Percentiles rank a stretch among this genome's conserved stretches.
Conservation (phyloP, 192 early-diverging fungal species). For the Kappamyces sp. region DNA sequence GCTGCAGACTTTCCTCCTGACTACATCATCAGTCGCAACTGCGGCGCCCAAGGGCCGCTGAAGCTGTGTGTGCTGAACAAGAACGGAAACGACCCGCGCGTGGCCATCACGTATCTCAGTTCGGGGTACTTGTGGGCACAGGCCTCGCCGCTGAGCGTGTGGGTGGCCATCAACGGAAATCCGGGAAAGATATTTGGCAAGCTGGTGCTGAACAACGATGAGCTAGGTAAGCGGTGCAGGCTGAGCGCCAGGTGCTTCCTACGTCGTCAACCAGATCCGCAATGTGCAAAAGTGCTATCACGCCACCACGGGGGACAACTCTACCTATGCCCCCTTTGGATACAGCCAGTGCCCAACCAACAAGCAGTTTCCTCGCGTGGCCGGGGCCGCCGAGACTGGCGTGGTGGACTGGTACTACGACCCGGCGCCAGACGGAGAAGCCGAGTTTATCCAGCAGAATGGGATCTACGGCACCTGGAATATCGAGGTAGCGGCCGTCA, state of each 20-base stretch:
- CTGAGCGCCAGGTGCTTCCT: neutral
- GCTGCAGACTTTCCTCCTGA: conserved; percentile 6
- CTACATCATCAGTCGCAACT: neutral
- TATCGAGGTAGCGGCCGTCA: conserved; percentile 12
- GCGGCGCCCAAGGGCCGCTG: neutral
- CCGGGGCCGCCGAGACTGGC: neutral
- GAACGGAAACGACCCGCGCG: neutral
- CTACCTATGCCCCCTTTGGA: neutral
- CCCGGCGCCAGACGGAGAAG: neutral
- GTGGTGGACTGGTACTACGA: conserved; percentile 6
- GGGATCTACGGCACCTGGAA: conserved; percentile 6
- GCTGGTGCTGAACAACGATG: neutral
- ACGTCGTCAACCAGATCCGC: neutral
- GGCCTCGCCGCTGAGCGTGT: conserved; percentile 9
- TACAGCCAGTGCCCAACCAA: conserved; percentile 6
- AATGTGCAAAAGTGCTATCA: conserved; percentile 16
- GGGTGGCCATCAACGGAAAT: neutral
- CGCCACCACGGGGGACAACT: conserved; percentile 1
- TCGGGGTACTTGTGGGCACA: conserved; percentile 7
- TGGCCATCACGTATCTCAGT: neutral
- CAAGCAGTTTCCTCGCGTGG: conserved; percentile 1
- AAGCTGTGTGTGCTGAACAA: neutral
- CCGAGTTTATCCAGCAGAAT: neutral
- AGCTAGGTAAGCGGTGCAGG: neutral
- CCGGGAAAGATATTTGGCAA: neutral